These are phyloP conservation scores for Umbelopsis sp. DNA, from an alignment of 192 early-diverging fungal genomes.

Conservation along the genomic window DNA sequence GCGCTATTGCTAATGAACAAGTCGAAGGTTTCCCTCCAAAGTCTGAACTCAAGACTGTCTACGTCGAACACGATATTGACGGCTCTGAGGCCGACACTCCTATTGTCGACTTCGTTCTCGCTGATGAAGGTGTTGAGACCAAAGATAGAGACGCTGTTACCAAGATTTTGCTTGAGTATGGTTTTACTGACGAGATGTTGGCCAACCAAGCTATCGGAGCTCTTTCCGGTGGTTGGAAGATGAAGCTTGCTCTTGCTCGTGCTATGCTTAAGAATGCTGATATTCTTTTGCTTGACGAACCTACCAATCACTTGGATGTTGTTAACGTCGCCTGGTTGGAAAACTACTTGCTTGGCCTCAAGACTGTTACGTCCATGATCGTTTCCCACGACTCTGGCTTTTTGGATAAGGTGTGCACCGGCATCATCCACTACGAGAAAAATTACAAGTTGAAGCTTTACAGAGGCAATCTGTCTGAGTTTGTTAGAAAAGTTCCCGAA, in stretches of 20 bases:
- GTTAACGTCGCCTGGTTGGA: slow-evolving; percentile 61
- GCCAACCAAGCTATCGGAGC: slow-evolving; percentile 65
- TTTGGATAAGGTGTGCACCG: slow-evolving; percentile 78
- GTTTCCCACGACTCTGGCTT: slow-evolving; percentile 89
- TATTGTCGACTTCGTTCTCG: slow-evolving; percentile 66
- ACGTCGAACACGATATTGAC: slow-evolving; percentile 80
- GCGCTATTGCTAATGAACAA: slow-evolving; percentile 82
- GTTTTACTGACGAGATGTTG: slow-evolving; percentile 70
- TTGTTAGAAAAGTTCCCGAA: slow-evolving; percentile 76
- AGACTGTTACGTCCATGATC: slow-evolving; percentile 80
- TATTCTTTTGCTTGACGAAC: slow-evolving; percentile 84
- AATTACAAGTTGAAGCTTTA: slow-evolving; percentile 75
- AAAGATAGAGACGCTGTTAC: slow-evolving; percentile 51
- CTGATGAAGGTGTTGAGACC: slow-evolving; percentile 59
- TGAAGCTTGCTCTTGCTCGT: slow-evolving; percentile 86
- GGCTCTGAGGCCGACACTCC: slow-evolving; percentile 72
- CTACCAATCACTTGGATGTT: slow-evolving; percentile 87
- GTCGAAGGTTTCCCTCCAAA: slow-evolving; percentile 82
- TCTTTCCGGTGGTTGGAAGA: slow-evolving; percentile 89
- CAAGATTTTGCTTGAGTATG: slow-evolving; percentile 60
- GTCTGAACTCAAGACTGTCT: slow-evolving; percentile 73
- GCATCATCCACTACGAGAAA: slow-evolving; percentile 85
- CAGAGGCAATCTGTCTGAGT: slow-evolving; percentile 79
- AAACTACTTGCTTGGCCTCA: slow-evolving; percentile 72
- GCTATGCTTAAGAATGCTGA: slow-evolving; percentile 87